Conservation (phyloP, 352 stramenopile species). For the Phytophthora sansomeana region DNA sequence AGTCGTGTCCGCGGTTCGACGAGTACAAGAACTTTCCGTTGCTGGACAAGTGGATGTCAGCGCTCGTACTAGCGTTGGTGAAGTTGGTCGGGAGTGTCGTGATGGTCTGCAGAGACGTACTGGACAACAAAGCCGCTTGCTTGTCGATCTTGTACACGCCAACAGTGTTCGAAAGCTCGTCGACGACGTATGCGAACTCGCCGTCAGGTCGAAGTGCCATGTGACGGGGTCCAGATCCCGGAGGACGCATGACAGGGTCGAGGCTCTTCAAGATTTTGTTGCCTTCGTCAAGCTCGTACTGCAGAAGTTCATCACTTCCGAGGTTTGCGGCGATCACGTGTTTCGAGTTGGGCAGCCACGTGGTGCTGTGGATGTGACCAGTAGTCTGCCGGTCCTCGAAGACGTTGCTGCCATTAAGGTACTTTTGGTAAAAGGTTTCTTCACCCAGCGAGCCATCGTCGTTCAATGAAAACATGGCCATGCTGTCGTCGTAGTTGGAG, state of each 20-base stretch:
- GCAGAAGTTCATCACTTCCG: constrained; percentile 66
- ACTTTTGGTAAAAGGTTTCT: constrained; percentile 51
- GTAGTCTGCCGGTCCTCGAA: constrained; percentile 49
- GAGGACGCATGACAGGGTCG: constrained; percentile 27
- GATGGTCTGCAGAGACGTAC: constrained; percentile 49
- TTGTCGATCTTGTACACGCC: constrained; percentile 56
- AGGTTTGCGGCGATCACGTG: constrained; percentile 61
- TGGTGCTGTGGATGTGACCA: constrained; percentile 71
- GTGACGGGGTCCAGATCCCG: constrained; percentile 68
- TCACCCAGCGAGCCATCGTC: constrained; percentile 50
- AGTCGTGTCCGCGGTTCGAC: constrained; percentile 73
- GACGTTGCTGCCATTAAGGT: constrained; percentile 44
- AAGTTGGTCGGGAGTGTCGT: constrained; percentile 59
- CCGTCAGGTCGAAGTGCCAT: constrained; percentile 56
- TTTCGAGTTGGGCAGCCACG: constrained; percentile 56
- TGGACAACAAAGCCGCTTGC: constrained; percentile 31
- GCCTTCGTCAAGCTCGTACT: constrained; percentile 51
- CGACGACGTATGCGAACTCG: constrained; percentile 65
- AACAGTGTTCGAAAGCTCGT: constrained; percentile 72
- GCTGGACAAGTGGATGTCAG: constrained; percentile 64
- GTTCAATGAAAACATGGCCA: constrained; percentile 64
- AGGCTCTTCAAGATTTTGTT: constrained; percentile 47
- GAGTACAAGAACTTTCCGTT: constrained; percentile 70
- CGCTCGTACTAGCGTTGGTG: constrained; percentile 34
- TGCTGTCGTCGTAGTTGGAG: constrained; percentile 71